Evolutionary conservation across 2,329 filamentous ascomycete species (phyloP), one percentile per base, ranked within the genome.

Genomic region (Fusarium succisae): DNA sequence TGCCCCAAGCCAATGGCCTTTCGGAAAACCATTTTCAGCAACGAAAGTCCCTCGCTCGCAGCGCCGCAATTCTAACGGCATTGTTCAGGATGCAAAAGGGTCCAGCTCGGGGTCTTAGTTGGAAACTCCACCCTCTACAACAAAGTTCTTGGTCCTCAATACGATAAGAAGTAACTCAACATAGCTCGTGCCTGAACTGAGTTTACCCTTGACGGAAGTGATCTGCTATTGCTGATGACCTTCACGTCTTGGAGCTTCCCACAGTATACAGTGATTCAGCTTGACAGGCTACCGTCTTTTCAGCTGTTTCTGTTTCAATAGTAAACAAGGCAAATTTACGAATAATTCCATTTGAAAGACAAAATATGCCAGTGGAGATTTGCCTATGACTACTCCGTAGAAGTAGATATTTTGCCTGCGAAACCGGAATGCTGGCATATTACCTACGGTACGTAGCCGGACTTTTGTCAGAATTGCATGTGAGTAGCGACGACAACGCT

Each of bases 391-490:
- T 41, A 41, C 39, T 41, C 39, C 39, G 20, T 41, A 32, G 28
- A 55, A 59, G 32, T 45, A 35, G 35, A 66, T 24, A 57, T 63
- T 41, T 44, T 50, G 32, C 26, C 37, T 53, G 39, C 32, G 24
- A 47, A 37, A 43, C n/a, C 26, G 72, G 74, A 77, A 78, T 77
- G 70, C 35, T 68, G 43, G 54, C 28, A 50, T 51, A 66, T 67
- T 63, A 63, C 59, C 54, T 47, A 35, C 32, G 32, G 32, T 35
- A 35, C 32, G 10, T 63, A 37, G 55, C 37, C 20, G 18, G 20
- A 50, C 43, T 44, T 66, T 67, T 41, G 39, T 26, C 38, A 43
- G 45, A 59, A 60, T 45, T 24, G 37, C 51, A 51, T 55, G 30
- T 41, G 41, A 64, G 51, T 26, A 37, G 30, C 59, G 51, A 45